Evolutionary conservation across 2,329 filamentous ascomycete species (phyloP).

Genomic region (Epichloe sylvatica): DNA sequence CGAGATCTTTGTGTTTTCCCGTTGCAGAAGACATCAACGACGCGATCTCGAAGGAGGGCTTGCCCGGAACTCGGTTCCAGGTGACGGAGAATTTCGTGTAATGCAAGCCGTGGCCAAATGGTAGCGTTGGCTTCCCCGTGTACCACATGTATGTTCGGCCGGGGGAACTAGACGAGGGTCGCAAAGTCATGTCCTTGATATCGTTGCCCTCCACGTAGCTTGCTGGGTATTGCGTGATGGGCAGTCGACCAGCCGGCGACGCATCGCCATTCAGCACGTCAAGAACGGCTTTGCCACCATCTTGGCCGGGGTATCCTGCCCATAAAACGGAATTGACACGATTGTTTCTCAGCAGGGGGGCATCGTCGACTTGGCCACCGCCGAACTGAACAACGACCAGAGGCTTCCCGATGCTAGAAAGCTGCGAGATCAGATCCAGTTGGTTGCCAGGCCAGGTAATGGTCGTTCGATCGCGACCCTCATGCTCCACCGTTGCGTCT

Average conservation of each 20-base stretch:
- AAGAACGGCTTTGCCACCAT: slow-evolving; percentile 40
- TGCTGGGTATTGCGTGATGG: slow-evolving; percentile 41
- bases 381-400: slow-evolving; percentile 39
- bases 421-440: slow-evolving; percentile 31
- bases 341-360: slow-evolving; percentile 30
- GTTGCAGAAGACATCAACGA: not conserved
- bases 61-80: slow-evolving; percentile 2
- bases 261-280: slow-evolving; percentile 36
- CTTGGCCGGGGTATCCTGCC: slow-evolving; percentile 47
- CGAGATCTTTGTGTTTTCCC: not conserved
- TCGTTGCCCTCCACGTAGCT: slow-evolving; percentile 34
- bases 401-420: slow-evolving; percentile 29
- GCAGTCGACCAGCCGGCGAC: slow-evolving; percentile 38
- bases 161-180: slow-evolving; percentile 30
- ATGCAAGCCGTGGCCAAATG: slow-evolving; percentile 43
- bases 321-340: slow-evolving; percentile 40
- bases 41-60: not conserved
- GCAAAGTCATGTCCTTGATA: slow-evolving; percentile 42
- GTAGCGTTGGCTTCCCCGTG: slow-evolving; percentile 31
- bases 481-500: slow-evolving; percentile 36
- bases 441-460: slow-evolving; percentile 40
- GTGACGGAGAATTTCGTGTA: slow-evolving; percentile 37
- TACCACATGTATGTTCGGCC: slow-evolving; percentile 49
- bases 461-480: slow-evolving; percentile 35
- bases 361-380: slow-evolving; percentile 38